Conservation (phyloP, 108 stramenopile genomes). For the Cyclotella atomus region DNA sequence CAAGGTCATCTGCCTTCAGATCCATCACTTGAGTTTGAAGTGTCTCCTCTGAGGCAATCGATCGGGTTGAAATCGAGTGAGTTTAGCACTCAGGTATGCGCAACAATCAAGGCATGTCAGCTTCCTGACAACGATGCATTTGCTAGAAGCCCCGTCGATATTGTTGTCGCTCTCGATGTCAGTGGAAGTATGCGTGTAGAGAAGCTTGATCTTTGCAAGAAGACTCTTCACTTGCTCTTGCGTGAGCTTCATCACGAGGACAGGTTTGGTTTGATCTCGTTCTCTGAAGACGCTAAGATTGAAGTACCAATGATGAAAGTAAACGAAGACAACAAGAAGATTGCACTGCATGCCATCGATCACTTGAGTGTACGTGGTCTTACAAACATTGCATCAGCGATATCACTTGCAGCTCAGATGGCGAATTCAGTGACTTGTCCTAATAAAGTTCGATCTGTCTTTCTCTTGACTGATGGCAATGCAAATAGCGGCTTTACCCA, state of each 20-base stretch:
- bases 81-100: slow-evolving; percentile 35
- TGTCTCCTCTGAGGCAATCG: slow-evolving; percentile 31
- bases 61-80: slow-evolving; percentile 33
- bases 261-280: slow-evolving; percentile 65
- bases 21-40: slow-evolving; percentile 29
- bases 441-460: slow-evolving; percentile 56
- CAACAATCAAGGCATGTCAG: slow-evolving; percentile 32
- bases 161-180: slow-evolving; percentile 69
- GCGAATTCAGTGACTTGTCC: slow-evolving; percentile 29
- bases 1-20: background rate
- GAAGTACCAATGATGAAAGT: slow-evolving; percentile 48
- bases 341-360: slow-evolving; percentile 44
- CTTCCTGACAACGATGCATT: slow-evolving; percentile 20
- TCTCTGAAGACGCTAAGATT: slow-evolving; percentile 49
- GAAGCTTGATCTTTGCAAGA: slow-evolving; percentile 68
- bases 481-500: slow-evolving; percentile 63
- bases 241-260: slow-evolving; percentile 57
- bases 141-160: slow-evolving; percentile 58
- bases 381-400: slow-evolving; percentile 55
- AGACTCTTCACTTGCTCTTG: slow-evolving; percentile 54
- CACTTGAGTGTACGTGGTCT: slow-evolving; percentile 42
- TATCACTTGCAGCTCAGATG: slow-evolving; percentile 45
- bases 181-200: slow-evolving; percentile 55
- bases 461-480: slow-evolving; percentile 74
- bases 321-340: slow-evolving; percentile 29